These are phyloP conservation scores for Penicillium fuscoglaucum DNA, from an alignment of 2,329 filamentous ascomycete genomes.

Conservation along the genomic window DNA sequence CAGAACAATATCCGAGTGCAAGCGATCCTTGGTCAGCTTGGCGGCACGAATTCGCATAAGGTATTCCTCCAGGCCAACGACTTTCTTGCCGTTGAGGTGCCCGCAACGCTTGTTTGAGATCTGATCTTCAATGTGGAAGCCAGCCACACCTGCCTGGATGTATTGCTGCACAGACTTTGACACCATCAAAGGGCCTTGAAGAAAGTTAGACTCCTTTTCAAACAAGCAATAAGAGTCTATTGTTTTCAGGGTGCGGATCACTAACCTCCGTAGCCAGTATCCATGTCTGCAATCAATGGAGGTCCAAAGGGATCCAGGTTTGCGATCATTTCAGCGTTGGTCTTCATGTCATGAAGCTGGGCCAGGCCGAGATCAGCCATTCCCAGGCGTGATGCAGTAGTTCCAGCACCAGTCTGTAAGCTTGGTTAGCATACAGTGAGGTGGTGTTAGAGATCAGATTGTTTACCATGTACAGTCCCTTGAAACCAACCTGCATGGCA, in stretches of 20 bases:
- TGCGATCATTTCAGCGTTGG: conserved; percentile 66
- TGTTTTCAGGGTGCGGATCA: no score
- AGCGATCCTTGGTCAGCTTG: conserved; percentile 34
- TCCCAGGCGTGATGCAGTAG: conserved; percentile 60
- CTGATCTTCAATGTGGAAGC: conserved; percentile 60
- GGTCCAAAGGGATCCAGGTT: conserved; percentile 53
- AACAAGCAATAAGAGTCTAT: background rate
- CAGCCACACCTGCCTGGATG: conserved; percentile 55
- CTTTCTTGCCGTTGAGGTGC: conserved; percentile 42
- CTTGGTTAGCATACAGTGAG: background rate
- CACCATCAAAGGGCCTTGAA: conserved; percentile 45
- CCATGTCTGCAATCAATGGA: conserved; percentile 61
- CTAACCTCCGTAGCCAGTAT: conserved; percentile 54
- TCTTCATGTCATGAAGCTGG: conserved; percentile 62
- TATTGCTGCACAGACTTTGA: conserved; percentile 52
- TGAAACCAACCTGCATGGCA: conserved; percentile 62
- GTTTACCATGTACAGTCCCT: conserved; percentile 66
- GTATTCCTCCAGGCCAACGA: conserved; percentile 39
- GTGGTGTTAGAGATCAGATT: background rate
- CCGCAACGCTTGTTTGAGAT: conserved; percentile 47
- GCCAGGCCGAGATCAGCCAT: conserved; percentile 64
- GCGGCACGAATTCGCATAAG: conserved; percentile 40
- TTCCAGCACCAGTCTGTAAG: conserved; percentile 61
- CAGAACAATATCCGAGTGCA: conserved; percentile 44
- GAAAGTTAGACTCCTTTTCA: conserved; percentile 28